phyloP scores from a whole-genome alignment of 164 flowering plant species.

The grape (Vitis vinifera) region ASM3070453v1 NC_081812.1:19346001-19346500 shows the following conservation, averaged over 20 bases:
- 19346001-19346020: constrained; percentile 79
- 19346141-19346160: constrained; percentile 96
- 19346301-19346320: constrained; percentile 44
- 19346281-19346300: constrained; percentile 41
- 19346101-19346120: constrained; percentile 82
- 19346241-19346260: constrained; percentile 46
- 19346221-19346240: constrained; percentile 84
- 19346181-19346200: constrained; percentile 89
- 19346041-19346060: constrained; percentile 67
- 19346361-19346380: constrained; percentile 52
- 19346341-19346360: constrained; percentile 93
- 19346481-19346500: constrained; percentile 28
- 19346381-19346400: constrained; percentile 34
- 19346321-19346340: constrained; percentile 71
- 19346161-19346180: constrained; percentile 95
- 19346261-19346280: constrained; percentile 29
- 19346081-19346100: constrained; percentile 91
- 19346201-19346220: constrained; percentile 87
- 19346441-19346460: constrained; percentile 31
- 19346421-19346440: constrained; percentile 50
- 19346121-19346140: constrained; percentile 96
- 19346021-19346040: constrained; percentile 86
- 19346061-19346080: constrained; percentile 85
- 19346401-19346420: constrained; percentile 32
- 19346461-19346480: constrained; percentile 25